Evolutionary conservation across 257 asterid species (phyloP), one percentile per base, ranked within the genome.

Genomic region (Solanum verrucosum): DNA sequence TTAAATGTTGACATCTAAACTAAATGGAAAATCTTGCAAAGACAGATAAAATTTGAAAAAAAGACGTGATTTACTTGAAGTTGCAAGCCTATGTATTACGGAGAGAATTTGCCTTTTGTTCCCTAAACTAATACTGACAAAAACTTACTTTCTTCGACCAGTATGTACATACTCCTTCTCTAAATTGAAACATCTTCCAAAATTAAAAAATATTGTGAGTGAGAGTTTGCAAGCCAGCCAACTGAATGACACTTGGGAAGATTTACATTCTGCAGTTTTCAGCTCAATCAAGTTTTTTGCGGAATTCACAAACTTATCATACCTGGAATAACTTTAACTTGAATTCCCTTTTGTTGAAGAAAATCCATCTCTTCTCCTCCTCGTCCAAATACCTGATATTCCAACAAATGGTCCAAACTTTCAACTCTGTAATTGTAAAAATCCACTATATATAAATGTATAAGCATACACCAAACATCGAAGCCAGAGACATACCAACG

Each of bases 291-390:
- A 60, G 60, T 67, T 16, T 20, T 82, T 79, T 27, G 23, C 3
- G 6, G 74, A 27, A 81, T 81, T 81, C 85, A 81, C 85, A 46
- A 81, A 81, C 40, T 81, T 71, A 75, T 74, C 87, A 56, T 94
- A 95, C 99, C 99, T 87, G 98, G 98, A 87, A 97, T 91, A 77
- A 97, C 98, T 92, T 97, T 94, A 88, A 97, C 98, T 34, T 89
- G 92, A 85, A 97, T 94, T 87, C 99, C 98, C 90, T 95, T 96
- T 78, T 92, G 95, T 87, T 93, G 98, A 83, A 97, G 95, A 91
- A 95, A 97, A 91, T 97, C 99, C 99, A 97, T 96, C 94, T 97
- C 98, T 90, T 97, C 98, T 88, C 99, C 99, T 73, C 99, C 99
- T 93, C 99, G 89, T 87, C 98, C 98, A 90, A 97, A 96, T 59